Base-by-base conservation (phyloP, 805 yeast species). In the Starmerella sirachaensis region DNA sequence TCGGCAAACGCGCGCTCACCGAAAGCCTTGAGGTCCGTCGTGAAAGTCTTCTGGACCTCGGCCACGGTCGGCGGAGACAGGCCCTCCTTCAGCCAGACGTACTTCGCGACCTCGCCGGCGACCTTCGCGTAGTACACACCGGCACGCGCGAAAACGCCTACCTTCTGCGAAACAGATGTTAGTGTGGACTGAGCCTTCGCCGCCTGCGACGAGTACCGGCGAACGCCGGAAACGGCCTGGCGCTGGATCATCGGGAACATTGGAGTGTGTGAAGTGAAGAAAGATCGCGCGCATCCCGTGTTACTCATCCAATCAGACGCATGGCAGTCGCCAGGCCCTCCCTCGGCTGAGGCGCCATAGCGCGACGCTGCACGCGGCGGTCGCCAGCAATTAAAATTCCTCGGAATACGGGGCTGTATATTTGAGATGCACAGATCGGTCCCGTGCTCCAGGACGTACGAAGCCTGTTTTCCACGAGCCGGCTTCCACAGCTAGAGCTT, bases 1-100 rank as follows among this genome's bases (percentile, higher is more conserved):
- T 31, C 20, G 38, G 37, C 31, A 21, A 47, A 14, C 16, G 38
- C 45, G 40, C 35, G 21, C 43, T 30, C 22, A 37, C 33, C 50
- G 63, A 64, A 41, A 63, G 62, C 64, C 69, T 64, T 56, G 22
- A 37, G 27, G 22, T 40, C 45, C 12, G 41, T 29, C 50, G 69
- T 61, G 70, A 80, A 85, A 29, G 81, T 83, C 49, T 70, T 65
- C 66, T 80, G 77, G 67, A 88, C 69, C 60, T 84, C 84, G 40
- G 72, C 70, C 45, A 69, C 54, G 29, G 83, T 59, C 54, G 98
- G 98, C 47, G 97, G 97, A 45, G 93, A 82, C 53, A 91, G 66
- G 48, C 85, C 93, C 68, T 91, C 98, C 63, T 81, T 80, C 57
- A 76, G 65, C 74, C 88, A 91, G 46, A 91, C 81, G 62, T 74